Conservation (phyloP, 2,329 filamentous ascomycete species). For the Trichoderma sp. region DNA sequence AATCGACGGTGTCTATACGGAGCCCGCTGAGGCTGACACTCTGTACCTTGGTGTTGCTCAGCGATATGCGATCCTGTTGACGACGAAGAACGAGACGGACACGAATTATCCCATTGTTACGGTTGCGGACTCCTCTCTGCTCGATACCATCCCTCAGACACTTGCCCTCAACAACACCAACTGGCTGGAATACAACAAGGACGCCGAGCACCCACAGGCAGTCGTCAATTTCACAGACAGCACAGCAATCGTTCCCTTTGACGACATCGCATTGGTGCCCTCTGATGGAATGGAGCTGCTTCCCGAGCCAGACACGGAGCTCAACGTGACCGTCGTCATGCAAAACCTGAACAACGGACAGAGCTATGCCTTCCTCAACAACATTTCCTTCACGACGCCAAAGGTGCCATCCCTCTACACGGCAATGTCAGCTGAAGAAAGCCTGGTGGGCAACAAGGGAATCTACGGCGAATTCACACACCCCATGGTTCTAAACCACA, state of each 20-base stretch:
- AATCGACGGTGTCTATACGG: slow-evolving; percentile 56
- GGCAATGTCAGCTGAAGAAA: slow-evolving; percentile 56
- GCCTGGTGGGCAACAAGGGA: not conserved
- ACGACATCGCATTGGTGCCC: slow-evolving; percentile 59
- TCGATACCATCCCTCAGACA: slow-evolving; percentile 51
- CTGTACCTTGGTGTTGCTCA: slow-evolving; percentile 55
- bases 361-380: slow-evolving; percentile 61
- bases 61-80: slow-evolving; percentile 54
- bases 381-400: slow-evolving; percentile 64
- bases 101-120: slow-evolving; percentile 52
- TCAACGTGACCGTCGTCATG: slow-evolving; percentile 56
- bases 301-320: slow-evolving; percentile 52
- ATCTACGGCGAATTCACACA: slow-evolving; percentile 46
- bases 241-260: slow-evolving; percentile 57
- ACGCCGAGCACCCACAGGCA: slow-evolving; percentile 34
- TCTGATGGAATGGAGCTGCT: slow-evolving; percentile 55
- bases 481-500: slow-evolving; percentile 35
- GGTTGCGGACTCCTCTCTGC: slow-evolving; percentile 32
- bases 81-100: slow-evolving; percentile 49
- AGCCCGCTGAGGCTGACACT: slow-evolving; percentile 47
- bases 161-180: slow-evolving; percentile 53
- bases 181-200: slow-evolving; percentile 41
- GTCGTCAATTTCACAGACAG: slow-evolving; percentile 38
- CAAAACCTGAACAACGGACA: slow-evolving; percentile 59
- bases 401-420: slow-evolving; percentile 72